Conservation (phyloP, 208 protist genomes). For the Acanthamoeba culbertsoni region DNA sequence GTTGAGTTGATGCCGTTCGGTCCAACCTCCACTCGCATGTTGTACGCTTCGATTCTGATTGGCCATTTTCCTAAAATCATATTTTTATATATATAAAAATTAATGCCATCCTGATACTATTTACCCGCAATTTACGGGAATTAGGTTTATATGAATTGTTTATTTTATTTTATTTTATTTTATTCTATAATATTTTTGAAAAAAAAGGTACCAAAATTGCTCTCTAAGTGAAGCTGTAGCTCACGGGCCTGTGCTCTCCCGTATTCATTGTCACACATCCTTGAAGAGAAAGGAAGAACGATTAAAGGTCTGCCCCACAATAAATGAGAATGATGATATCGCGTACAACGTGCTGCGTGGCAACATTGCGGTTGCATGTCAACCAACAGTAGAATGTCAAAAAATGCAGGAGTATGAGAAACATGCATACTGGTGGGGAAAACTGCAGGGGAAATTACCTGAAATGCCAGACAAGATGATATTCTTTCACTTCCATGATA, state of each 20-base stretch:
- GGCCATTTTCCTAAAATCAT: conserved; percentile 29
- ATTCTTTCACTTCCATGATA: conserved; percentile 17
- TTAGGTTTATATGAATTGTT: too few species aligned
- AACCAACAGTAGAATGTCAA: background rate
- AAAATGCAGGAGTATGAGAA: background rate
- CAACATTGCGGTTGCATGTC: background rate
- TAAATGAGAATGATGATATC: background rate
- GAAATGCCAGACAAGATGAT: conserved; percentile 30
- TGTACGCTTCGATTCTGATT: background rate
- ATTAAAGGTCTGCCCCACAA: background rate
- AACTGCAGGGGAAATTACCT: background rate
- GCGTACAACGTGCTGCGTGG: background rate
- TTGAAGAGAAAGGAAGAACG: background rate
- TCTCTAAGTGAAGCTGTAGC: conserved; percentile 4
- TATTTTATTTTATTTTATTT: too few species aligned
- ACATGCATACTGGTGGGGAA: background rate
- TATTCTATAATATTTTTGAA: too few species aligned
- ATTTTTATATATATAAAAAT: background rate
- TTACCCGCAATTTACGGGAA: too few species aligned
- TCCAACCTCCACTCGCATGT: conserved; percentile 44
- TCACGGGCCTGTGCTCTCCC: conserved; percentile 28
- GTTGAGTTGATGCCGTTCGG: conserved; percentile 21
- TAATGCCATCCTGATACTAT: background rate
- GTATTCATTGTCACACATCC: conserved; percentile 32
- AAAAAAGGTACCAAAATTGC: background rate